phyloP scores from a whole-genome alignment of 169 alveolate species.

The Fabrea salina region DNA sequence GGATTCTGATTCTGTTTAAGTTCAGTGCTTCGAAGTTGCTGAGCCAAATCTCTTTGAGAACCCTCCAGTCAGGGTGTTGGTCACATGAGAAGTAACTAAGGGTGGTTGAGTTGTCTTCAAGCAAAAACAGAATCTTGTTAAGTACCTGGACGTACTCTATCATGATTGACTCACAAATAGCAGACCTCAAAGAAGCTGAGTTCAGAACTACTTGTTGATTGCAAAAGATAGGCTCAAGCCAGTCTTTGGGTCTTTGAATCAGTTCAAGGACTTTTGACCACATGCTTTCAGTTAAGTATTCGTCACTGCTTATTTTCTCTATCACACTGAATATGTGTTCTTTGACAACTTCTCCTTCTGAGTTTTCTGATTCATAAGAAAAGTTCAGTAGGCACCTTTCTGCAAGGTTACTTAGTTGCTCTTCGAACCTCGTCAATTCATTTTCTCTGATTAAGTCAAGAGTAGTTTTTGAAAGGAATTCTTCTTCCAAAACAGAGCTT shows the following conservation, averaged over 20 bases:
- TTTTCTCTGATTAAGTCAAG: neutral
- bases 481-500: neutral
- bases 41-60: neutral
- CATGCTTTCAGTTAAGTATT: neutral
- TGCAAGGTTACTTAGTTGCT: no score
- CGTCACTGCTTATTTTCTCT: neutral
- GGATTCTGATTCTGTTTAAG: neutral
- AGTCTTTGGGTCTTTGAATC: neutral
- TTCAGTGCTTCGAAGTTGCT: neutral
- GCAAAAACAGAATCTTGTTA: neutral
- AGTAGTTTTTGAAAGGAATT: neutral
- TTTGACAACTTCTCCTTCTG: neutral
- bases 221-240: neutral
- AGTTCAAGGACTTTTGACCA: neutral
- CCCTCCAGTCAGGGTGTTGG: neutral
- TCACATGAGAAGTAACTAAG: neutral
- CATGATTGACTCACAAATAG: neutral
- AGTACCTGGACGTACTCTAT: neutral
- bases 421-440: neutral
- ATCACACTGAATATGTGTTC: neutral
- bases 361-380: neutral
- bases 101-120: neutral
- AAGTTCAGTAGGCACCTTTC: neutral
- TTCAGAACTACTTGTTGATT: neutral
- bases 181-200: neutral